Conservation (phyloP, 2,329 filamentous ascomycete genomes). For the Ampelomyces quisqualis region DNA sequence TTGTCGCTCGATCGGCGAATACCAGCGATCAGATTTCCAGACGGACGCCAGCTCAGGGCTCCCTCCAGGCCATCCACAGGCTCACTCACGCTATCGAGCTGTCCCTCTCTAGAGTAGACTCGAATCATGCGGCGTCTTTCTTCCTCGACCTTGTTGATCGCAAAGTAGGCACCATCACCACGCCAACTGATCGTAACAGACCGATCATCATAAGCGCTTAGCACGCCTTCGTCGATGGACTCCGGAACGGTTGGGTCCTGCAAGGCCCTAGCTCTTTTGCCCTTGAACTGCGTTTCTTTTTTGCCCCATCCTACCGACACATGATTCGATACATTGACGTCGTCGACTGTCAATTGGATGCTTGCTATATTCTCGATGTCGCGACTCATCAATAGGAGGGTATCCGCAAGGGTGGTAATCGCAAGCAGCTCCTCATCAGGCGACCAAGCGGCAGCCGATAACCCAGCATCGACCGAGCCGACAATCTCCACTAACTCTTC, state of each 20-base stretch:
- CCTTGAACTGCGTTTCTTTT: slow-evolving; percentile 96
- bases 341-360: slow-evolving; percentile 69
- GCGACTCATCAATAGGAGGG: slow-evolving; percentile 88
- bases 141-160: slow-evolving; percentile 75
- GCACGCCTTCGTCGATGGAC: slow-evolving; percentile 77
- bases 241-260: slow-evolving; percentile 94
- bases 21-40: slow-evolving; percentile 86
- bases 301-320: slow-evolving; percentile 98
- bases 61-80: slow-evolving; percentile 90
- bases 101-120: slow-evolving; percentile 86
- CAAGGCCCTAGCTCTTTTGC: slow-evolving; percentile 80
- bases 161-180: slow-evolving; percentile 88
- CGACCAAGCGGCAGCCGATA: slow-evolving; percentile 87
- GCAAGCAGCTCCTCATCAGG: slow-evolving; percentile 90
- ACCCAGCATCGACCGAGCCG: slow-evolving; percentile 89
- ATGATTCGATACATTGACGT: slow-evolving; percentile 84
- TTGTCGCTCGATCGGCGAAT: slow-evolving; percentile 69
- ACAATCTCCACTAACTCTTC: slow-evolving; percentile 91
- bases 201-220: slow-evolving; percentile 73
- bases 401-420: slow-evolving; percentile 76
- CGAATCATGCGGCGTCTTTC: slow-evolving; percentile 74
- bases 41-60: slow-evolving; percentile 85
- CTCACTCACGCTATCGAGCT: slow-evolving; percentile 90
- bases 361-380: slow-evolving; percentile 83
- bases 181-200: slow-evolving; percentile 81